Percentiles rank a stretch among this genome's conserved stretches.
phyloP scores from a whole-genome alignment of 768 basidiomycete species.

The Kockovaella imperatae region DNA sequence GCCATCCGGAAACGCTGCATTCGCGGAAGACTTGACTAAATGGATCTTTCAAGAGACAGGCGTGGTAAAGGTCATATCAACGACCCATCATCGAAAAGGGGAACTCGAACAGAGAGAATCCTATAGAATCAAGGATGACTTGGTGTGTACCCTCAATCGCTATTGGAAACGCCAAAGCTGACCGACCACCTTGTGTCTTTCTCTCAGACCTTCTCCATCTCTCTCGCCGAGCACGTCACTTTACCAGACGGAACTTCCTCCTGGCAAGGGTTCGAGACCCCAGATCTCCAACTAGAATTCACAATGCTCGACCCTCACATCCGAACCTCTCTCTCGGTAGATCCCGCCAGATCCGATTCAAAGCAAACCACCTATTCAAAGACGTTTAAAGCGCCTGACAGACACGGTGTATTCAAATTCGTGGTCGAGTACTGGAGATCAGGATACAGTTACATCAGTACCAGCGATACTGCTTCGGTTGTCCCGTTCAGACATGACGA shows the following conservation, averaged over 20 bases:
- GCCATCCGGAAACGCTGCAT: conserved; percentile 65
- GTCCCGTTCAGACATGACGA: conserved; percentile 91
- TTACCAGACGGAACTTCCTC: conserved; percentile 47
- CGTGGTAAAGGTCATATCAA: conserved; percentile 64
- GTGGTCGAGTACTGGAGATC: conserved; percentile 81
- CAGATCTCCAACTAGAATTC: conserved; percentile 87
- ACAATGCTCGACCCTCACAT: conserved; percentile 98
- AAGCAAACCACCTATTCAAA: conserved; percentile 54
- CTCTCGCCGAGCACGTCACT: conserved; percentile 58
- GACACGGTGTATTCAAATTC: conserved; percentile 98
- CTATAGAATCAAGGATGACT: conserved; percentile 79
- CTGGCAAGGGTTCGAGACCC: conserved; percentile 66
- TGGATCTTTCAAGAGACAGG: conserved; percentile 89
- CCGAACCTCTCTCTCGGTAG: conserved; percentile 65
- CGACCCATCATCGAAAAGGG: conserved; percentile 63
- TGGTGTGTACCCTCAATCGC: conserved; percentile 51
- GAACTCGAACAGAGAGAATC: conserved; percentile 56
- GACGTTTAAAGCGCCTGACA: conserved; percentile 83
- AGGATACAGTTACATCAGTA: conserved; percentile 69
- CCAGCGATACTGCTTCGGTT: conserved; percentile 69
- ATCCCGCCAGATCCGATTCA: neutral
- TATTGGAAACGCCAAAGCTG: neutral
- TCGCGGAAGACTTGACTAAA: conserved; percentile 64
- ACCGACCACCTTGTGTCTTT: too few species aligned
- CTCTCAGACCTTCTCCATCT: conserved; percentile 61